Evolutionary conservation across 2,329 filamentous ascomycete genomes (phyloP).

Genomic region (Cordyceps farinosa): DNA sequence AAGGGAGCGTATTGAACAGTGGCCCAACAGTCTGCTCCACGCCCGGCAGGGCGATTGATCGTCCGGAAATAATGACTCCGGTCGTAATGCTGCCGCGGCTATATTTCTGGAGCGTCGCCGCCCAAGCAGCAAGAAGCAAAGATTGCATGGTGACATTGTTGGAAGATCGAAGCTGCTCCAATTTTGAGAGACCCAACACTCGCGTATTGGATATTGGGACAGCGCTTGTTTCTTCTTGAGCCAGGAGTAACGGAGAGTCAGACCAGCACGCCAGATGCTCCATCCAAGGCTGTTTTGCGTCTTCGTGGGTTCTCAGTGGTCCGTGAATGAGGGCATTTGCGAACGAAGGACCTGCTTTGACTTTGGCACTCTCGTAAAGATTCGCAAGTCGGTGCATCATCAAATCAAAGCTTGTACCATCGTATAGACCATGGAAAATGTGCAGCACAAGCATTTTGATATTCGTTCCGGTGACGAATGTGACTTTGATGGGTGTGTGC

Average conservation of each 20-base stretch:
- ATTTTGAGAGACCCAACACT: conserved; percentile 15
- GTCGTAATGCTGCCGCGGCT: conserved; percentile 48
- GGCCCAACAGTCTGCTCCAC: conserved; percentile 72
- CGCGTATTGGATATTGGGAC: not conserved
- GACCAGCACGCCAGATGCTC: conserved; percentile 44
- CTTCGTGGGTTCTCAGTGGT: conserved; percentile 51
- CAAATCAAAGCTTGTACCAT: conserved; percentile 72
- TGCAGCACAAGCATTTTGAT: conserved; percentile 53
- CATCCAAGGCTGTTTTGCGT: conserved; percentile 62
- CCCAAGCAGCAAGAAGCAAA: conserved; percentile 67
- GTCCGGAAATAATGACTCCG: conserved; percentile 76
- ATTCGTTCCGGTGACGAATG: conserved; percentile 33
- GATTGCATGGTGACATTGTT: conserved; percentile 20
- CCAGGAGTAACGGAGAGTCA: conserved; percentile 14
- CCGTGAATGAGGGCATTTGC: conserved; percentile 65
- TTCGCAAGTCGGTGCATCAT: conserved; percentile 56
- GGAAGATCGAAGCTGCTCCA: conserved; percentile 21
- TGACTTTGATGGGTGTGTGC: conserved; percentile 49
- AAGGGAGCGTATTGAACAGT: conserved; percentile 86
- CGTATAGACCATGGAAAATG: conserved; percentile 84
- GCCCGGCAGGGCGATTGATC: conserved; percentile 63
- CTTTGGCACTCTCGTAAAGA: conserved; percentile 22
- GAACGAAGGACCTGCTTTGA: conserved; percentile 51
- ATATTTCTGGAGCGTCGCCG: conserved; percentile 55
- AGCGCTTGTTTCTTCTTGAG: not conserved